A percentile compares a stretch with the other conserved stretches of the same genome.
Evolutionary conservation across 495 filamentous ascomycete genomes (phyloP).

Genomic region (Pyrenula aspistea): DNA sequence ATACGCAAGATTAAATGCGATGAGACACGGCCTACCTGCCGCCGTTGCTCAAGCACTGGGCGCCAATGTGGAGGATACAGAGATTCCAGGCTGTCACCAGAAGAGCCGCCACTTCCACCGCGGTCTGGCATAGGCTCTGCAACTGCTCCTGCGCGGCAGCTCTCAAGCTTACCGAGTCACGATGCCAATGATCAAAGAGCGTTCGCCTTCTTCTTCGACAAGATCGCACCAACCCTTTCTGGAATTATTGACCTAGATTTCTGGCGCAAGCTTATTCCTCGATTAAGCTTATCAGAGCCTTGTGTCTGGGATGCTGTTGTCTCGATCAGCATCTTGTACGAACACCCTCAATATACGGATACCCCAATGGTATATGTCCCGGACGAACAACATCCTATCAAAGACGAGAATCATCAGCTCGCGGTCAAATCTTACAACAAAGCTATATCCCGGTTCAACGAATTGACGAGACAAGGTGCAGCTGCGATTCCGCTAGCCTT

Average conservation of each 20-base stretch:
- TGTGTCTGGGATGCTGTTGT: conserved; percentile 43
- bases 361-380: conserved; percentile 8
- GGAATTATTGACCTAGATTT: conserved; percentile 35
- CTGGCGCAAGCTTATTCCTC: conserved; percentile 40
- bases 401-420: conserved; percentile 11
- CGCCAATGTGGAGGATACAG: conserved; percentile 28
- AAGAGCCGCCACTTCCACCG: neutral
- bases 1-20: conserved; percentile 56
- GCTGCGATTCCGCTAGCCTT: conserved; percentile 26
- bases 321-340: conserved; percentile 38
- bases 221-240: conserved; percentile 32
- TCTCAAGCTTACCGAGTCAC: conserved; percentile 5
- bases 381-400: neutral
- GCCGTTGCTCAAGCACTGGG: conserved; percentile 39
- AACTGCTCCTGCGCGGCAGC: neutral
- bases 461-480: conserved; percentile 15
- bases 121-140: neutral
- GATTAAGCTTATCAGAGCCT: conserved; percentile 40
- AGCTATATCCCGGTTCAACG: conserved; percentile 20
- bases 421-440: conserved; percentile 22
- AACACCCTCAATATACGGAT: conserved; percentile 12
- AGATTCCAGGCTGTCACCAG: neutral
- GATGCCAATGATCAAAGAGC: conserved; percentile 22
- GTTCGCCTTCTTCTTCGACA: conserved; percentile 39
- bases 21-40: conserved; percentile 46